Conservation (phyloP, 1,139 yeast species). For the Diutina rugosa region DNA sequence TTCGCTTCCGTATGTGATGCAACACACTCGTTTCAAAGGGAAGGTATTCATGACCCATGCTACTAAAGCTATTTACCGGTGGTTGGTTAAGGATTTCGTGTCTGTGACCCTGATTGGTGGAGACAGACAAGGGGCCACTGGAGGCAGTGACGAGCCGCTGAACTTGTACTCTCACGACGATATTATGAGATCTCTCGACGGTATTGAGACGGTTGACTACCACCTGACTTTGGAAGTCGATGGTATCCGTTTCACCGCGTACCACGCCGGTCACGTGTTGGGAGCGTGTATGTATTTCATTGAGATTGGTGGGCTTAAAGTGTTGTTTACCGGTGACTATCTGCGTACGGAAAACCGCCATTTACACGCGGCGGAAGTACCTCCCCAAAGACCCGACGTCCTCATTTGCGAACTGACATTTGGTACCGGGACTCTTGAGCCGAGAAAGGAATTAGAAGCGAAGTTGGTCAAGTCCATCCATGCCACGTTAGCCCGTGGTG, state of each 20-base stretch:
- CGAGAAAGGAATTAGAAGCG: conserved; percentile 72
- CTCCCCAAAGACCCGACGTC: conserved; percentile 79
- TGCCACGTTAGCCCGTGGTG: conserved; percentile 77
- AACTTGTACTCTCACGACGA: conserved; percentile 85
- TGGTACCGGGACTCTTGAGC: conserved; percentile 96
- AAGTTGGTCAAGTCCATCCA: conserved; percentile 75
- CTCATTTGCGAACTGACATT: conserved; percentile 91
- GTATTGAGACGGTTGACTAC: conserved; percentile 87
- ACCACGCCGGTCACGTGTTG: conserved; percentile 96
- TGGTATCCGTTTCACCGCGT: conserved; percentile 92
- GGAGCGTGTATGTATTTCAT: conserved; percentile 98
- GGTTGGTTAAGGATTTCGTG: conserved; percentile 91
- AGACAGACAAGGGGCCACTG: conserved; percentile 11
- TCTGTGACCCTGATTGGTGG: conserved; percentile 60
- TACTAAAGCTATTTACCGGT: conserved; percentile 91
- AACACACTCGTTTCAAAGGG: conserved; percentile 86
- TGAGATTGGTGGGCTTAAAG: conserved; percentile 85
- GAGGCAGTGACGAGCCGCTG: conserved; percentile 15
- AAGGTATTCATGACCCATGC: conserved; percentile 99
- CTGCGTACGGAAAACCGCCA: conserved; percentile 94
- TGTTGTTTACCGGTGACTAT: conserved; percentile 90
- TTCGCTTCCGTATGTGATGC: conserved; percentile 94
- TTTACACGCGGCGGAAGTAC: conserved; percentile 89
- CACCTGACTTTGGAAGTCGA: conserved; percentile 92
- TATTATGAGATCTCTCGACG: conserved; percentile 72